phyloP scores from a whole-genome alignment of 2,329 filamentous ascomycete genomes.

The Pestalotiopsis sp. region DNA sequence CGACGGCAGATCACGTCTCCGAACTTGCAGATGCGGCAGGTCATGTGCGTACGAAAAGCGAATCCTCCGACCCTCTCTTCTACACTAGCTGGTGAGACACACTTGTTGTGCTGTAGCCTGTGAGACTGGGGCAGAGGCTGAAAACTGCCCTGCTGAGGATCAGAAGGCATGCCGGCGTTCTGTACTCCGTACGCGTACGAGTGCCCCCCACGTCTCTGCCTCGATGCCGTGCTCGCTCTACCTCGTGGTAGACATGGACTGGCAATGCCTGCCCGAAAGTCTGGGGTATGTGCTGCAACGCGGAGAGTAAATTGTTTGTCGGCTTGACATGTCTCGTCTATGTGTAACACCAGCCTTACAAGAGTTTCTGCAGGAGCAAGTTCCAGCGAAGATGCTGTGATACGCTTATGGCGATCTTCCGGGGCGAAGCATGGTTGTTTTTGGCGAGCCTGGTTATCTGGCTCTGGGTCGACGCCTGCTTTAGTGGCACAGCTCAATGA shows the following conservation, averaged over 20 bases:
- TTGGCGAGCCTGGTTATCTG: not conserved
- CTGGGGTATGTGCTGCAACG: not conserved
- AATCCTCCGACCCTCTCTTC: not conserved
- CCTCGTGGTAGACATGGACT: not conserved
- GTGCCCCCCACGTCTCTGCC: not conserved
- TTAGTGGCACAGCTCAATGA: not conserved
- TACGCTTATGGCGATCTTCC: not conserved
- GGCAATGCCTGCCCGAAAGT: conserved; percentile 1
- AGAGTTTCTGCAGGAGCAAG: not conserved
- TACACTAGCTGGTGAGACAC: not conserved
- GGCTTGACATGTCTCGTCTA: not conserved
- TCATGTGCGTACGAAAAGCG: not conserved
- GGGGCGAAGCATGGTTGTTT: not conserved
- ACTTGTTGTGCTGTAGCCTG: too few relatives aligned
- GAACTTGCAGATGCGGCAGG: not conserved
- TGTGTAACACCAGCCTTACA: conserved; percentile 9
- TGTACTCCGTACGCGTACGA: not conserved
- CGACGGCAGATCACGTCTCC: not conserved
- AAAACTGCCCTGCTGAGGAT: not conserved
- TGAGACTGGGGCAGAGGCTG: not conserved
- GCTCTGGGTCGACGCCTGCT: not conserved
- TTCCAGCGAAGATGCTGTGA: not conserved
- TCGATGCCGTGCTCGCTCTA: not conserved
- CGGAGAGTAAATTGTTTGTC: not conserved
- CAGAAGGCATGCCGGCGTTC: not conserved